phyloP scores from a whole-genome alignment of 2,329 filamentous ascomycete genomes.

The Onygenales sp. region DNA sequence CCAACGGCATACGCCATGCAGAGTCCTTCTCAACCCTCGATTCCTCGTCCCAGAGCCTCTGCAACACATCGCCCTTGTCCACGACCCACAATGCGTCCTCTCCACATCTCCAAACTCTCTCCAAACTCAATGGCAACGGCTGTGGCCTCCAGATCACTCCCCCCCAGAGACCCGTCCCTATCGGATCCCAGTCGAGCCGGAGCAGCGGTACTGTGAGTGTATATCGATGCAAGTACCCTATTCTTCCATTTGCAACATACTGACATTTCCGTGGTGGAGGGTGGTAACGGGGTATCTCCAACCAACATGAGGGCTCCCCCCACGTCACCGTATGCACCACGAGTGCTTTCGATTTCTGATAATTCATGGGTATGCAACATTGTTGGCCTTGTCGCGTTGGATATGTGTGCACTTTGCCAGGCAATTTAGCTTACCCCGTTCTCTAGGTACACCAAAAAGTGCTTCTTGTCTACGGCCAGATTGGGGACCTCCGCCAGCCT shows the following conservation, averaged over 20 bases:
- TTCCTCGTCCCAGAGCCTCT: slow-evolving; percentile 49
- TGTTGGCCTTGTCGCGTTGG: neutral
- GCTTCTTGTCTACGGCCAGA: slow-evolving; percentile 68
- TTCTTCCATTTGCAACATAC: too few species aligned
- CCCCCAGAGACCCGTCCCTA: slow-evolving; percentile 37
- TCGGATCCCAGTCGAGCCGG: slow-evolving; percentile 29
- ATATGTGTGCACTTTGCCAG: neutral
- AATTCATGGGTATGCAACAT: slow-evolving; percentile 64
- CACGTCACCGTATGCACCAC: slow-evolving; percentile 71
- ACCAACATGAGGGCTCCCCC: slow-evolving; percentile 45
- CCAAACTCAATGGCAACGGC: slow-evolving; percentile 42
- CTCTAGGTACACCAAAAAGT: slow-evolving; percentile 82
- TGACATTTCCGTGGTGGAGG: slow-evolving; percentile 18
- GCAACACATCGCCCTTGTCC: slow-evolving; percentile 63
- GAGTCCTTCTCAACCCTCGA: slow-evolving; percentile 53
- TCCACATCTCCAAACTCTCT: slow-evolving; percentile 46
- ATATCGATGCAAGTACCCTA: neutral
- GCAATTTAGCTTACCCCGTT: slow-evolving; percentile 8
- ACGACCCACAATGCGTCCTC: slow-evolving; percentile 57
- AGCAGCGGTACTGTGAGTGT: slow-evolving; percentile 34
- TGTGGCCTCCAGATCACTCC: slow-evolving; percentile 32
- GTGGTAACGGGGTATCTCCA: slow-evolving; percentile 23
- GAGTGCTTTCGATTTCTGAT: slow-evolving; percentile 67
- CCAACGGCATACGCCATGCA: neutral
- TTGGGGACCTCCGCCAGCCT: slow-evolving; percentile 61